Conservation (phyloP, 1,284 basidiomycete genomes). For the Puccinia hordei region DNA sequence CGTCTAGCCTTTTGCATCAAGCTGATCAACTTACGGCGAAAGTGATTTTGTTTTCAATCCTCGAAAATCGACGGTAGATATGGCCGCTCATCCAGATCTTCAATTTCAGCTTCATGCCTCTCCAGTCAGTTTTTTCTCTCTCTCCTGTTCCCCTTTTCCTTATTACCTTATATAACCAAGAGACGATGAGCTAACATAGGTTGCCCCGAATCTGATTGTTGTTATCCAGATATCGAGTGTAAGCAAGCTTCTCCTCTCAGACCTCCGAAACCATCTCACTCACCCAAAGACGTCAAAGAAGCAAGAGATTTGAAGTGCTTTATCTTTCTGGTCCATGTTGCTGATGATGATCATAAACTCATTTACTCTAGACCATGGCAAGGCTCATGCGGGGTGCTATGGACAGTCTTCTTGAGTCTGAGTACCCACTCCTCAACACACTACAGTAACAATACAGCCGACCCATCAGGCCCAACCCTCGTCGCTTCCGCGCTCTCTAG, state of each 20-base stretch:
- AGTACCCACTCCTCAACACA: slow-evolving; percentile 31
- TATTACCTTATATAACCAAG: too few species aligned
- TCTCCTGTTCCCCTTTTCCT: too few species aligned
- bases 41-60: too few species aligned
- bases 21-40: too few species aligned
- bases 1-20: not conserved
- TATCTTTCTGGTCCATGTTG: too few species aligned
- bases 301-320: not conserved
- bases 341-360: not conserved
- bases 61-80: not conserved
- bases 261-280: not conserved
- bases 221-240: slow-evolving; percentile 38
- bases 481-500: not conserved
- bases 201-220: not conserved
- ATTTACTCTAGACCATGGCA: slow-evolving; percentile 31
- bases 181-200: not conserved
- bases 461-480: not conserved
- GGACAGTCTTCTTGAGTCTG: slow-evolving; percentile 44
- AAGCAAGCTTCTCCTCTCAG: not conserved
- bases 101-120: slow-evolving; percentile 45
- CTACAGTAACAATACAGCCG: not conserved
- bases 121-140: slow-evolving; percentile 16
- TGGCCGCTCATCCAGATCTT: slow-evolving; percentile 45
- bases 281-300: not conserved
- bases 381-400: slow-evolving; percentile 35